A percentile compares a stretch with the other conserved stretches of the same genome.
These are phyloP conservation scores for Piper longum DNA, from an alignment of 164 flowering plant species.

Conservation along the genomic window DNA sequence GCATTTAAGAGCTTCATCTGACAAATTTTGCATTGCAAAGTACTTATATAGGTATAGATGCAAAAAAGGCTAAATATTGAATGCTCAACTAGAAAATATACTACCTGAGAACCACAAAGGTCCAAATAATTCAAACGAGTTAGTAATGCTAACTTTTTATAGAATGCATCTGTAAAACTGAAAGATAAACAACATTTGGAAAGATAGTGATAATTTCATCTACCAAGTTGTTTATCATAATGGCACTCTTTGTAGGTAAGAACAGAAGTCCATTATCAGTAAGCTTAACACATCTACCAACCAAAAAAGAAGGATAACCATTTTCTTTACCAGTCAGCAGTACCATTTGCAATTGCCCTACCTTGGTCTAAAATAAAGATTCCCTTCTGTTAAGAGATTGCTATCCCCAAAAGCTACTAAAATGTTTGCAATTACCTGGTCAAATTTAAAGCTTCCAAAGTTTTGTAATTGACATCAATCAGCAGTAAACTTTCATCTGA, in stretches of 20 bases:
- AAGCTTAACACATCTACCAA: slow-evolving; percentile 63
- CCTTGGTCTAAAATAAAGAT: too few relatives aligned
- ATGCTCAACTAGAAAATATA: too few relatives aligned
- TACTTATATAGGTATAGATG: background rate
- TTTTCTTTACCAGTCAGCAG: too few relatives aligned
- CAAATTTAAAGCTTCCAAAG: slow-evolving; percentile 51
- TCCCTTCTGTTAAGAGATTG: too few relatives aligned
- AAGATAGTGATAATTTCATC: background rate
- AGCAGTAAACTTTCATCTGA: slow-evolving; percentile 50
- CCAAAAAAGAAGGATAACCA: background rate
- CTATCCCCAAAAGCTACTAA: too few relatives aligned
- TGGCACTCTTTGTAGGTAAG: slow-evolving; percentile 18
- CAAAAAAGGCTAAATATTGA: background rate
- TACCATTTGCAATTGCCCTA: too few relatives aligned
- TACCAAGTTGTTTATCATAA: background rate
- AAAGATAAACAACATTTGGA: slow-evolving; percentile 7
- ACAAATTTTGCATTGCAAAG: slow-evolving; percentile 45
- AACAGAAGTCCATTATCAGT: slow-evolving; percentile 74
- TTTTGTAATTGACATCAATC: slow-evolving; percentile 49
- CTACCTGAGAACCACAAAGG: slow-evolving; percentile 95
- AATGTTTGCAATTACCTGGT: slow-evolving; percentile 38
- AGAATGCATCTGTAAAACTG: slow-evolving; percentile 71
- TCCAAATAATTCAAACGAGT: slow-evolving; percentile 50
- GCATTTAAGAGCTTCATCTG: slow-evolving; percentile 64
- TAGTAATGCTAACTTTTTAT: slow-evolving; percentile 45